phyloP scores from a whole-genome alignment of 495 filamentous ascomycete genomes.

The Penicillium daleae region DNA sequence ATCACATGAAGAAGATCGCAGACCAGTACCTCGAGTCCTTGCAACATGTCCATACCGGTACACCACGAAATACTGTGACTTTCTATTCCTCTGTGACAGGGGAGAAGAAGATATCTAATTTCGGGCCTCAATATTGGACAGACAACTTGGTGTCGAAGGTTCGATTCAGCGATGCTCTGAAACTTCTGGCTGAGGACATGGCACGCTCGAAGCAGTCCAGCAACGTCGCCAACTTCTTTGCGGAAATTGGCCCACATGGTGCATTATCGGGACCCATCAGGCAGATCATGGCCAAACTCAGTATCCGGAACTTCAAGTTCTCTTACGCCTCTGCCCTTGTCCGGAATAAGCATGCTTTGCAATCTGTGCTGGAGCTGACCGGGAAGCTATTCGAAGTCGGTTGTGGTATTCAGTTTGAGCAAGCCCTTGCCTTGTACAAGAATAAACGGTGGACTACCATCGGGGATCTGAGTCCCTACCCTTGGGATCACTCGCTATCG shows the following conservation, averaged over 20 bases:
- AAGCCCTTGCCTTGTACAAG: neutral
- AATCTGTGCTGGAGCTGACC: neutral
- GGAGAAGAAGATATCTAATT: neutral
- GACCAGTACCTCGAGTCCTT: conserved; percentile 26
- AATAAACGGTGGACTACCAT: neutral
- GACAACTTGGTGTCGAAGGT: conserved; percentile 31
- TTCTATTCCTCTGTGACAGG: conserved; percentile 16
- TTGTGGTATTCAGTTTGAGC: conserved; percentile 1
- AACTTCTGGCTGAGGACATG: conserved; percentile 6
- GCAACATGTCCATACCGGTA: neutral
- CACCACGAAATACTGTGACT: neutral
- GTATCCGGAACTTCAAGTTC: neutral
- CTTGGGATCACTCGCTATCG: conserved; percentile 2
- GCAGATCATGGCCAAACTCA: conserved; percentile 17
- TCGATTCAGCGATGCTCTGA: conserved; percentile 34
- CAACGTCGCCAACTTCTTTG: conserved; percentile 26
- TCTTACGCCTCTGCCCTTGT: conserved; percentile 3
- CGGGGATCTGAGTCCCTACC: neutral
- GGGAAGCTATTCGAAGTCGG: neutral
- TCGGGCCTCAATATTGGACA: conserved; percentile 19
- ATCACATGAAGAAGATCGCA: conserved; percentile 30
- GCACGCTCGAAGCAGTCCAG: neutral
- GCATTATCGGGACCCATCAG: conserved; percentile 38
- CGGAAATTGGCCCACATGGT: conserved; percentile 53
- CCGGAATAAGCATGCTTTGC: neutral